Base-by-base conservation (phyloP, 345 rosid genomes). In the Euphorbia peplus region DNA sequence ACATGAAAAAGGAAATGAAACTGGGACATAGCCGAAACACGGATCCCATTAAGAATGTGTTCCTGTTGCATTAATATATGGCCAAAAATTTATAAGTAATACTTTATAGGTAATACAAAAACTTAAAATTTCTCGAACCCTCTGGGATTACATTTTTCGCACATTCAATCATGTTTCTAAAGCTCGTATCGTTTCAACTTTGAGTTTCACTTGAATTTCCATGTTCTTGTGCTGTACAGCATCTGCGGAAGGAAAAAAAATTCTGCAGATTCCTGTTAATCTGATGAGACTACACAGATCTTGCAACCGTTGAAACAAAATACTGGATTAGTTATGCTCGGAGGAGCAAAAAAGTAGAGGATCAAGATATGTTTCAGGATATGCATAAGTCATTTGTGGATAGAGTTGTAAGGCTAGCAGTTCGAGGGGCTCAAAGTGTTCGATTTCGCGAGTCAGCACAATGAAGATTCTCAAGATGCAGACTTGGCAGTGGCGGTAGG, bases 51-150 rank as follows among this genome's bases (percentile, higher is more conserved):
- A 48, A 18, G 9, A 48, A 18, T 19, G 59, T 32, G 15, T 4
- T 8, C 0, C 25, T 11, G 21, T 16, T 8, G 29, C 8, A 58
- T 44, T 21, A 42, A 15, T 55, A 25, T 12, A 35, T 6, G n/a
- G 11, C 10, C 12, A 50, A 57, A n/a, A n/a, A n/a, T n/a, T n/a
- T n/a, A n/a, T n/a, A n/a, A n/a, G 16, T 21, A 57, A 1, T 10
- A 44, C 18, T 39, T 19, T 51, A 28, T 60, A 26, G 14, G 55
- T 44, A 71, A 53, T 42, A 62, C 63, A 19, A 21, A 30, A n/a
- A 13, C 37, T 8, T n/a, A 64, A 29, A 24, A 54, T 64, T 29
- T 12, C 26, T 22, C 9, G 11, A 60, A 60, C 21, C 19, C 51
- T 18, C 15, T 16, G 24, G 26, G 11, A 47, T 32, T 14, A 10